phyloP scores from a whole-genome alignment of 768 basidiomycete genomes.

The Suillus clintonianus region DNA sequence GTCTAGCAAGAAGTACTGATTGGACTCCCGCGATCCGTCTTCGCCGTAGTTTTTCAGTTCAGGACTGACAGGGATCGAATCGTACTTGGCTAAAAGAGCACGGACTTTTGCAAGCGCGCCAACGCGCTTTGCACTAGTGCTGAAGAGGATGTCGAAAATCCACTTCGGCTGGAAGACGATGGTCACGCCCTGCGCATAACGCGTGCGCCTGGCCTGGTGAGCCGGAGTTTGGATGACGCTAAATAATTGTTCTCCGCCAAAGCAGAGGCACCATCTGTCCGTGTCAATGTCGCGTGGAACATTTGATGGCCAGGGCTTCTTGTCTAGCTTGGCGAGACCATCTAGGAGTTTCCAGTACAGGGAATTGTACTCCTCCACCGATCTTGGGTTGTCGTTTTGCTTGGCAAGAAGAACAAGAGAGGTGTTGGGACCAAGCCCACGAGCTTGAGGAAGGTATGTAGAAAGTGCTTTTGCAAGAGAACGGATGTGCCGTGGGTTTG shows the following conservation, averaged over 20 bases:
- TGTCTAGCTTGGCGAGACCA: constrained; percentile 18
- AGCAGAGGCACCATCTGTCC: constrained; percentile 22
- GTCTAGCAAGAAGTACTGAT: constrained; percentile 23
- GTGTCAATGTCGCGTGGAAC: constrained; percentile 23
- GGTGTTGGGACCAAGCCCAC: constrained; percentile 20
- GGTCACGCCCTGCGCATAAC: constrained; percentile 18
- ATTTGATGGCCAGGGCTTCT: constrained; percentile 16
- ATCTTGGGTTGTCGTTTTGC: constrained; percentile 8
- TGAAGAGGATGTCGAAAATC: constrained; percentile 25
- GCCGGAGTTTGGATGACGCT: constrained; percentile 21
- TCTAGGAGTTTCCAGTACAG: constrained; percentile 22
- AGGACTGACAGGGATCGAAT: constrained; percentile 20
- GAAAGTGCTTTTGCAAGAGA: constrained; percentile 17
- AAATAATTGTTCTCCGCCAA: constrained; percentile 21
- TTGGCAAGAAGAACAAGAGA: constrained; percentile 20
- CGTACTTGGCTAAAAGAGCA: constrained; percentile 16
- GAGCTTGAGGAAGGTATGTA: constrained; percentile 17
- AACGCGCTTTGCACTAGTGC: constrained; percentile 16
- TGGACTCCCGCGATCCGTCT: constrained; percentile 19
- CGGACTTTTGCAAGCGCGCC: constrained; percentile 20
- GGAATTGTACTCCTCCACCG: constrained; percentile 20
- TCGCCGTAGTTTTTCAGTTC: constrained; percentile 26
- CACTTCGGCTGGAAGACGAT: constrained; percentile 25
- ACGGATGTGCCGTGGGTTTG: constrained; percentile 19
- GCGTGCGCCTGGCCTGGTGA: constrained; percentile 23